These are phyloP conservation scores for Metarhizium guizhouense DNA, from an alignment of 2,329 filamentous ascomycete genomes.

Conservation along the genomic window DNA sequence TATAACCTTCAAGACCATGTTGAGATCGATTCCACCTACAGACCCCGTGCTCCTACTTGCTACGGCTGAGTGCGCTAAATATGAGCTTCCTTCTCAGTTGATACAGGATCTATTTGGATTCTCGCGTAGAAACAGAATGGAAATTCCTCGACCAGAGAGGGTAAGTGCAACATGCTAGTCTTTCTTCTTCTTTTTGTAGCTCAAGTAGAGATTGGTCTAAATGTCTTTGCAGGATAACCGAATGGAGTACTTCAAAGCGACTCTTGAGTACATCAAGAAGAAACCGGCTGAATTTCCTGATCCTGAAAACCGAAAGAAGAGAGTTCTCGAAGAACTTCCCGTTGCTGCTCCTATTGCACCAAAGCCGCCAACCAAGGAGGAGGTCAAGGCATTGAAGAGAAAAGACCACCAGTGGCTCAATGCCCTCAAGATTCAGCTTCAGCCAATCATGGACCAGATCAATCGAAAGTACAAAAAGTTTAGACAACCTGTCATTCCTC, in stretches of 20 bases:
- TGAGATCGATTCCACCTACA: slow-evolving; percentile 76
- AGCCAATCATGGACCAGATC: slow-evolving; percentile 96
- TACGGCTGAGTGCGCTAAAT: slow-evolving; percentile 63
- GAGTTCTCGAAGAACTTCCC: slow-evolving; percentile 68
- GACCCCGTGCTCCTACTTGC: slow-evolving; percentile 84
- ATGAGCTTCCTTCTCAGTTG: slow-evolving; percentile 53
- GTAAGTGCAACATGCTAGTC: slow-evolving; percentile 31
- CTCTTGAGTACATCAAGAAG: slow-evolving; percentile 70
- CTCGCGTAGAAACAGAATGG: slow-evolving; percentile 67
- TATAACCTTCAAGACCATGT: slow-evolving; percentile 72
- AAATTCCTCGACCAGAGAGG: slow-evolving; percentile 57
- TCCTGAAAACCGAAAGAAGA: slow-evolving; percentile 75
- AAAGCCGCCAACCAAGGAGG: slow-evolving; percentile 62
- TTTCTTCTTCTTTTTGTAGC: background rate
- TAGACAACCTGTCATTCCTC: slow-evolving; percentile 68
- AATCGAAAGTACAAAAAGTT: slow-evolving; percentile 86
- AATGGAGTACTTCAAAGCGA: slow-evolving; percentile 67
- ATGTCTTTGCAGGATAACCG: slow-evolving; percentile 44
- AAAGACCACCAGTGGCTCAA: slow-evolving; percentile 79
- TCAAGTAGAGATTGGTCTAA: background rate
- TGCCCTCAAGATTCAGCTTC: slow-evolving; percentile 76
- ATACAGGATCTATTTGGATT: slow-evolving; percentile 77
- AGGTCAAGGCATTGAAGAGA: slow-evolving; percentile 71
- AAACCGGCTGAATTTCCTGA: slow-evolving; percentile 82
- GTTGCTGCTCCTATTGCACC: slow-evolving; percentile 65